Conservation (phyloP, 2,329 filamentous ascomycete genomes). For the Helminthosporium solani region DNA sequence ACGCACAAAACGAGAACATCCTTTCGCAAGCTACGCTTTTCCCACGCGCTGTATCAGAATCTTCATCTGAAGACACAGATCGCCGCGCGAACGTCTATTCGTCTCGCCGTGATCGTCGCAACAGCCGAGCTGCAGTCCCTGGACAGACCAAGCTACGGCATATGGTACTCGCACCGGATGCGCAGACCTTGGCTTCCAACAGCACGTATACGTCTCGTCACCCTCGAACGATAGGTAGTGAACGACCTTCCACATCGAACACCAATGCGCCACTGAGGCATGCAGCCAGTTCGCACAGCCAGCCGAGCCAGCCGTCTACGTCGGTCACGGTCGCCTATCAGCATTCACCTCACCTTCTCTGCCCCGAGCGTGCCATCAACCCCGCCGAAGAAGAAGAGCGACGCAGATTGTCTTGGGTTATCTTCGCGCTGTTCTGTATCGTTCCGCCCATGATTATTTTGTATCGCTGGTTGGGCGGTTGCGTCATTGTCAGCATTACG, state of each 20-base stretch:
- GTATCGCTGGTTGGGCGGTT: conserved; percentile 37
- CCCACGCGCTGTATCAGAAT: conserved; percentile 9
- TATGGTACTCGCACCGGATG: conserved; percentile 35
- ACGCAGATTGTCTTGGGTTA: conserved; percentile 33
- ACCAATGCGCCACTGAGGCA: conserved; percentile 29
- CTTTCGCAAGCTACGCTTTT: conserved; percentile 26
- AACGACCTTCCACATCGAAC: conserved; percentile 34
- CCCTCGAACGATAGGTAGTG: conserved; percentile 15
- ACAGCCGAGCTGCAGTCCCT: conserved; percentile 32
- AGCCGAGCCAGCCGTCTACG: conserved; percentile 9
- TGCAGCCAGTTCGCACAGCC: conserved; percentile 2
- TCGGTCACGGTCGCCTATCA: conserved; percentile 16
- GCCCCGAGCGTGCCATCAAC: conserved; percentile 24
- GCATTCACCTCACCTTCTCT: conserved; percentile 34
- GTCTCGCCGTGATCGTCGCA: conserved; percentile 18
- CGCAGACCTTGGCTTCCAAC: conserved; percentile 20
- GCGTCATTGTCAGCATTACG: conserved; percentile 30
- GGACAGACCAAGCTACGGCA: conserved; percentile 38
- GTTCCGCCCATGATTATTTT: conserved; percentile 41
- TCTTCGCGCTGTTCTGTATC: conserved; percentile 36
- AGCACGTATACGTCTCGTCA: conserved; percentile 24
- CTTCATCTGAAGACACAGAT: conserved; percentile 9
- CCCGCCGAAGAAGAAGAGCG: conserved; percentile 29
- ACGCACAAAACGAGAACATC: conserved; percentile 13
- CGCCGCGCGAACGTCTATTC: not conserved